Evolutionary conservation across 139 green algal species (phyloP).

Genomic region (Dunaliella primolecta): DNA sequence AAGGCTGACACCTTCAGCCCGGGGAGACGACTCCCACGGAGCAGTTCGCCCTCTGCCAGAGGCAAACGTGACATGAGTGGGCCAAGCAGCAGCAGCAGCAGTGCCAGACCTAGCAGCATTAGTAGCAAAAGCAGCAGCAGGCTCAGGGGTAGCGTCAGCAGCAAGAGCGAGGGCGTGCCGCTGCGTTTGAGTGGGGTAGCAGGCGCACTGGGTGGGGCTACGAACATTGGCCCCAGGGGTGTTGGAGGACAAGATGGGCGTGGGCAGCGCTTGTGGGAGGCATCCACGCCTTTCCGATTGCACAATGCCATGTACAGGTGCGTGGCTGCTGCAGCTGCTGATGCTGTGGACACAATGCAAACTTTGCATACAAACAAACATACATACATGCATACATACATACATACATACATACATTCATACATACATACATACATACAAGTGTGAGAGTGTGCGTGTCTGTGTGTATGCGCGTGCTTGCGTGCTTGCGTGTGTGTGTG

Average conservation of each 20-base stretch:
- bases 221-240: too few species aligned
- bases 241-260: neutral
- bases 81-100: conserved; percentile 7
- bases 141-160: neutral
- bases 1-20: too few species aligned
- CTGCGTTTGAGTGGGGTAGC: neutral
- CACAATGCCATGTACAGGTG: conserved; percentile 7
- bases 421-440: too few species aligned
- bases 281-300: neutral
- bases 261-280: neutral
- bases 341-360: too few species aligned
- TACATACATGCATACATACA: neutral
- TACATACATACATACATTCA: neutral
- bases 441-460: too few species aligned
- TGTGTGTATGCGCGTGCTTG: too few species aligned
- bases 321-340: neutral
- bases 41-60: too few species aligned
- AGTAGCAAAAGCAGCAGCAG: neutral
- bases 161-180: neutral
- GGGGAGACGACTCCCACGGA: too few species aligned
- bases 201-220: neutral
- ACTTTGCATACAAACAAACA: neutral
- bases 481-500: too few species aligned
- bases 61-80: too few species aligned
- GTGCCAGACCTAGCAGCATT: neutral